phyloP scores from a whole-genome alignment of 2,329 filamentous ascomycete species.

The Trichoderma sp. region DNA sequence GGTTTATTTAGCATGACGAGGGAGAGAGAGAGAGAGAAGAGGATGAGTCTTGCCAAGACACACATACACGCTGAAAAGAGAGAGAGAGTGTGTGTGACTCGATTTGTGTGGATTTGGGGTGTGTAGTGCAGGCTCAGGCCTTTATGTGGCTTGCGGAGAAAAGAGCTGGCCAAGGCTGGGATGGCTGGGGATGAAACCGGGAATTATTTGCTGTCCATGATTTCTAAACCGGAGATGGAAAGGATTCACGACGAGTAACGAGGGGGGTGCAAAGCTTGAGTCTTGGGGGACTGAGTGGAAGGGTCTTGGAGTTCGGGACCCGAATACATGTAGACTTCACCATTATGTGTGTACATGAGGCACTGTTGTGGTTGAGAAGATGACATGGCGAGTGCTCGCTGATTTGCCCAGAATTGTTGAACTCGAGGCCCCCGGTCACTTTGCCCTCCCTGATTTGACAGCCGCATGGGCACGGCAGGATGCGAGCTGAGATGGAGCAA shows the following conservation, averaged over 20 bases:
- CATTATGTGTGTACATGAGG: not conserved
- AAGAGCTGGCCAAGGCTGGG: not conserved
- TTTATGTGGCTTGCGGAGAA: slow-evolving; percentile 7
- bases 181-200: not conserved
- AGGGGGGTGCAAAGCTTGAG: not conserved
- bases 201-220: no score
- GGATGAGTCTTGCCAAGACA: slow-evolving; percentile 16
- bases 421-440: not conserved
- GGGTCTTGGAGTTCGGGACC: no score
- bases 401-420: not conserved
- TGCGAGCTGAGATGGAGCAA: slow-evolving; percentile 17
- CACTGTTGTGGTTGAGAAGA: no score
- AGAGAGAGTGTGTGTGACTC: not conserved
- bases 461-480: slow-evolving; percentile 17
- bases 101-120: not conserved
- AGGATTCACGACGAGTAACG: not conserved
- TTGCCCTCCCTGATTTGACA: slow-evolving; percentile 16
- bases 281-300: not conserved
- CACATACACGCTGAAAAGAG: not conserved
- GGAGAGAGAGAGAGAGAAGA: not conserved
- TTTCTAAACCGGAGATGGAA: not conserved
- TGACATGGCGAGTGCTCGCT: not conserved
- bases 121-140: not conserved
- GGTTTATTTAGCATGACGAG: not conserved
- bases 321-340: not conserved